Evolutionary conservation across 768 basidiomycete genomes (phyloP).

Genomic region (Pluteus cervinus): DNA sequence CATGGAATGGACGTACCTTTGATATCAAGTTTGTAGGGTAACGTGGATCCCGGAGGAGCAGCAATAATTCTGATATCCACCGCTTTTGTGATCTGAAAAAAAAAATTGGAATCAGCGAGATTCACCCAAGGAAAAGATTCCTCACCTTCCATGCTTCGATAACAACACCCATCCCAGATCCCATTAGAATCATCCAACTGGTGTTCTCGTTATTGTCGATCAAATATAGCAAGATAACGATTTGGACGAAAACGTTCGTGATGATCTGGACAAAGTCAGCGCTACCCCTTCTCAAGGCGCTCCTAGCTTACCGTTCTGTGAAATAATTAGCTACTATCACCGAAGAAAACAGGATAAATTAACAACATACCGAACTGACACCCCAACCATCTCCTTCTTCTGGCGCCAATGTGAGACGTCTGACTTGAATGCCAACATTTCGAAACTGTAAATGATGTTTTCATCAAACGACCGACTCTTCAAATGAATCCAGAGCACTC

Average conservation of each 20-base stretch:
- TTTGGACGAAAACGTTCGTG: slow-evolving; percentile 92
- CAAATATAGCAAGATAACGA: slow-evolving; percentile 86
- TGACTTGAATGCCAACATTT: slow-evolving; percentile 92
- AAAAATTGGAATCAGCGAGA: slow-evolving; percentile 10
- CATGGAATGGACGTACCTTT: slow-evolving; percentile 47
- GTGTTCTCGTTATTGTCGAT: slow-evolving; percentile 95
- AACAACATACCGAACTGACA: slow-evolving; percentile 73
- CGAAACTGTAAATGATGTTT: slow-evolving; percentile 52
- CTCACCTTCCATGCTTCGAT: slow-evolving; percentile 93
- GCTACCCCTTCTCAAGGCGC: too few relatives aligned
- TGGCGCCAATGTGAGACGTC: slow-evolving; percentile 96
- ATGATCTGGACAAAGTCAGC: slow-evolving; percentile 43
- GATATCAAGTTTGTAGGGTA: slow-evolving; percentile 80
- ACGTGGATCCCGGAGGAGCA: slow-evolving; percentile 51
- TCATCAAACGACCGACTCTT: slow-evolving; percentile 4
- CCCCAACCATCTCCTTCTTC: slow-evolving; percentile 91
- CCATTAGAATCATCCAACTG: slow-evolving; percentile 95
- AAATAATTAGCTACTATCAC: slow-evolving; percentile 5
- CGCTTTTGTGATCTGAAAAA: slow-evolving; percentile 72
- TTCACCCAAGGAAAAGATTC: slow-evolving; percentile 7
- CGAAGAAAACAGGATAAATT: slow-evolving; percentile 5
- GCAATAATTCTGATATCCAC: slow-evolving; percentile 75
- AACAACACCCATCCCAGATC: slow-evolving; percentile 73
- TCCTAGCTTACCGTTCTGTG: slow-evolving; percentile 55
- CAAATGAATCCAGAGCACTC: slow-evolving; percentile 23